Percentiles rank a stretch among this genome's conserved stretches.
These are phyloP conservation scores for Phytophthora tubulina DNA, from an alignment of 352 stramenopile genomes.

Conservation along the genomic window DNA sequence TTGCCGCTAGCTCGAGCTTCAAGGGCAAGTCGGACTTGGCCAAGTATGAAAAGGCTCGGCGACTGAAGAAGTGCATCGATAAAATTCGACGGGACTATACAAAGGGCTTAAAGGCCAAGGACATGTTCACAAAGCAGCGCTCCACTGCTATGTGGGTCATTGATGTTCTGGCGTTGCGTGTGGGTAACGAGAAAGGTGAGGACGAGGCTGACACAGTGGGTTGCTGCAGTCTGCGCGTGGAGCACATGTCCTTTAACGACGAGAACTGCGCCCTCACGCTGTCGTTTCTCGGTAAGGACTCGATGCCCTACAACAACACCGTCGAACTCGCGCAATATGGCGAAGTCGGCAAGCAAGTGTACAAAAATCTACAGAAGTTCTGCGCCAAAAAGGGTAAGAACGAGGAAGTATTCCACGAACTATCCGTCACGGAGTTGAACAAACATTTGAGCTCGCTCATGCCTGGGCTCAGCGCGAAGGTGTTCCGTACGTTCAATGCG, in stretches of 20 bases:
- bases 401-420: slow-evolving; percentile 98
- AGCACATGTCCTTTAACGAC: slow-evolving; percentile 98
- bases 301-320: slow-evolving; percentile 99
- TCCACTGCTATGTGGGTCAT: slow-evolving; percentile 99
- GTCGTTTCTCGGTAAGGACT: slow-evolving; percentile 99
- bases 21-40: slow-evolving; percentile 99
- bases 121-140: slow-evolving; percentile 93
- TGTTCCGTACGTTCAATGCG: slow-evolving; percentile 99
- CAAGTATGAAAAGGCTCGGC: slow-evolving; percentile 99
- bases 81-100: slow-evolving; percentile 95
- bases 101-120: slow-evolving; percentile 89
- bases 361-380: slow-evolving; percentile 97
- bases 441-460: slow-evolving; percentile 98
- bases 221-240: slow-evolving; percentile 98
- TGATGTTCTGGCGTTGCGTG: slow-evolving; percentile 99
- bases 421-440: slow-evolving; percentile 97
- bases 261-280: slow-evolving; percentile 96
- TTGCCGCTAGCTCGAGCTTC: slow-evolving; percentile 98
- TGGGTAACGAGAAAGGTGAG: slow-evolving; percentile 99
- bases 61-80: slow-evolving; percentile 98
- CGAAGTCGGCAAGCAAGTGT: slow-evolving; percentile 93
- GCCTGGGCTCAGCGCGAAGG: slow-evolving; percentile 99
- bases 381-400: slow-evolving; percentile 95
- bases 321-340: slow-evolving; percentile 95
- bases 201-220: slow-evolving; percentile 99